phyloP scores from a whole-genome alignment of 2,329 filamentous ascomycete genomes.

The Meredithiella fracta region DNA sequence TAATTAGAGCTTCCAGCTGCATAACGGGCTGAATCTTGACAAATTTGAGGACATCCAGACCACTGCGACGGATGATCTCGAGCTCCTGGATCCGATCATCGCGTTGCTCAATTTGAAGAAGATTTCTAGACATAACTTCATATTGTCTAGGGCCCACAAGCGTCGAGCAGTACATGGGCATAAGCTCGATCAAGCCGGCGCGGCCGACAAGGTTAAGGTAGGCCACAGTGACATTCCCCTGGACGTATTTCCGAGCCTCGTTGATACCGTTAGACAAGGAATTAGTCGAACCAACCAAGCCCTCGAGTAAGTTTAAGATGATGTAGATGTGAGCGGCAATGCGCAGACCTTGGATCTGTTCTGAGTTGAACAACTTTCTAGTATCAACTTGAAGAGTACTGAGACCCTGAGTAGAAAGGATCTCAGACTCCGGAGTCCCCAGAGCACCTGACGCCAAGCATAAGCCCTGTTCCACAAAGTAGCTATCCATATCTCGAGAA shows the following conservation, averaged over 20 bases:
- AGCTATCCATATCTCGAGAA: constrained; percentile 40
- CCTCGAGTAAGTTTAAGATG: constrained; percentile 50
- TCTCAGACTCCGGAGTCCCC: constrained; percentile 22
- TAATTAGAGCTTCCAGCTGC: constrained; percentile 32
- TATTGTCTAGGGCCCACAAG: constrained; percentile 49
- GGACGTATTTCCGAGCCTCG: constrained; percentile 25
- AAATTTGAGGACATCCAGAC: constrained; percentile 56
- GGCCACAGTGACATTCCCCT: constrained; percentile 61
- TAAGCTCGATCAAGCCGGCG: constrained; percentile 55
- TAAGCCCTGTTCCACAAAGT: constrained; percentile 43
- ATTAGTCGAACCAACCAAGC: constrained; percentile 24
- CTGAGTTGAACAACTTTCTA: constrained; percentile 35
- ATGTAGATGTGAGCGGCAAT: constrained; percentile 50
- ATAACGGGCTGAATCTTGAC: constrained; percentile 49
- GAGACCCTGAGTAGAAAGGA: constrained; percentile 17
- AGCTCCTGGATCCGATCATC: constrained; percentile 52
- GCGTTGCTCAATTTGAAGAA: constrained; percentile 54
- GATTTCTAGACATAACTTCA: constrained; percentile 55
- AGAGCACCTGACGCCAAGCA: constrained; percentile 23
- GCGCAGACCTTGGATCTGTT: constrained; percentile 48
- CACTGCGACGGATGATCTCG: constrained; percentile 56
- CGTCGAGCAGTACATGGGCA: constrained; percentile 77
- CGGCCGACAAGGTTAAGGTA: constrained; percentile 70
- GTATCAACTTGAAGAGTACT: constrained; percentile 24
- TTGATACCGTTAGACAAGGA: neutral